phyloP scores from a whole-genome alignment of 441 rosid genomes.

The Populus hybrid region DNA sequence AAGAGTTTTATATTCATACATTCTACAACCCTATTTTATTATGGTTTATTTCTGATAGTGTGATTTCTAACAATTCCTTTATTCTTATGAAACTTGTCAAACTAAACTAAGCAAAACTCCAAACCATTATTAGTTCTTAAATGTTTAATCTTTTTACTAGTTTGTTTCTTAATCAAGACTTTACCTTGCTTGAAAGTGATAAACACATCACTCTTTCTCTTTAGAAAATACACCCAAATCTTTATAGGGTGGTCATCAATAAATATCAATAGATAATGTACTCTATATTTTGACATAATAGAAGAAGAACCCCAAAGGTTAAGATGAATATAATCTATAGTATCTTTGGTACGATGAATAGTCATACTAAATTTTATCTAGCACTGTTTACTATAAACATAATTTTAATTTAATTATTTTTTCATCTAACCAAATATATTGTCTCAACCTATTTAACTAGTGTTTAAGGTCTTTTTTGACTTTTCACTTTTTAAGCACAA shows the following conservation, averaged over 20 bases:
- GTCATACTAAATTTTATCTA: rapidly evolving
- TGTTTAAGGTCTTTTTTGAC: too few relatives aligned
- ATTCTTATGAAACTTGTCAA: neutral
- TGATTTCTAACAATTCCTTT: neutral
- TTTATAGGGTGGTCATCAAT: neutral
- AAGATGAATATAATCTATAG: too few relatives aligned
- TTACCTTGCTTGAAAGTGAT: neutral
- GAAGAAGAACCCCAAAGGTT: neutral
- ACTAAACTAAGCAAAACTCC: neutral
- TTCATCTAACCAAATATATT: too few relatives aligned
- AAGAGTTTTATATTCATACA: neutral
- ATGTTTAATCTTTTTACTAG: neutral
- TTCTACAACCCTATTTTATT: neutral
- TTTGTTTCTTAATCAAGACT: neutral
- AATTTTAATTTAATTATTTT: too few relatives aligned
- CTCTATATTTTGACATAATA: too few relatives aligned
- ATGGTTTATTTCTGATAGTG: too few relatives aligned
- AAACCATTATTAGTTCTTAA: neutral
- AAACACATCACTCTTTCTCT: neutral
- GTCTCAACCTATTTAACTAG: too few relatives aligned
- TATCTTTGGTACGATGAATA: too few relatives aligned
- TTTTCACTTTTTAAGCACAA: too few relatives aligned
- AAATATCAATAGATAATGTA: neutral
- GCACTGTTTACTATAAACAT: too few relatives aligned
- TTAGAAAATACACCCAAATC: neutral